A percentile compares a stretch with the other conserved stretches of the same genome.
Evolutionary conservation across 2,329 filamentous ascomycete species (phyloP).

Genomic region (Fusarium falciforme): DNA sequence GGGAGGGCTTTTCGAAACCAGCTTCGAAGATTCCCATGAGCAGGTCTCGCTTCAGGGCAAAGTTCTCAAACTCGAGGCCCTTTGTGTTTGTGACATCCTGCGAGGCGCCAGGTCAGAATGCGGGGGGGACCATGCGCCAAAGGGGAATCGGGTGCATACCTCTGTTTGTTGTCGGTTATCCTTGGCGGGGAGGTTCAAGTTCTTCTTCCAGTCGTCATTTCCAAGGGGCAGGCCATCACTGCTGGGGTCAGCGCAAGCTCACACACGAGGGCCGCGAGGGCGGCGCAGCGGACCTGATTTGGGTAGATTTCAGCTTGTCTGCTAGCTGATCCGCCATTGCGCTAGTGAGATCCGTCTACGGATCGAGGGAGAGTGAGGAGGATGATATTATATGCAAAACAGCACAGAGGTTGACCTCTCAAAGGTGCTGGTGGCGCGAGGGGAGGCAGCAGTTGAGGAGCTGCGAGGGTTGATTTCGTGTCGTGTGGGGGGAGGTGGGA

Average conservation of each 20-base stretch:
- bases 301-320: conserved; percentile 57
- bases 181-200: conserved; percentile 76
- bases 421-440: conserved; percentile 10
- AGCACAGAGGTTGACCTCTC: conserved; percentile 35
- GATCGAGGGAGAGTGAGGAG: conserved; percentile 36
- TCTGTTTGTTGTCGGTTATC: conserved; percentile 86
- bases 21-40: conserved; percentile 99
- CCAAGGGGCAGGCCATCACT: conserved; percentile 61
- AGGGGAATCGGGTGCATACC: conserved; percentile 56
- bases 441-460: conserved; percentile 35
- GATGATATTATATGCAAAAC: conserved; percentile 38
- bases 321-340: conserved; percentile 60
- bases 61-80: conserved; percentile 97
- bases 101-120: conserved; percentile 29
- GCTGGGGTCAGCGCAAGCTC: conserved; percentile 51
- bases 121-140: conserved; percentile 9
- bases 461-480: conserved; percentile 31
- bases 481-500: conserved; percentile 22
- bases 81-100: conserved; percentile 99
- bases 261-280: conserved; percentile 30
- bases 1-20: conserved; percentile 97
- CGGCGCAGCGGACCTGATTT: conserved; percentile 53
- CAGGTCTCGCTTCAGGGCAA: conserved; percentile 92
- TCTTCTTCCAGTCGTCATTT: conserved; percentile 78
- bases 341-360: conserved; percentile 44